phyloP scores from a whole-genome alignment of 1,139 yeast genomes.

The Lodderomyces oxycetoniae region DNA sequence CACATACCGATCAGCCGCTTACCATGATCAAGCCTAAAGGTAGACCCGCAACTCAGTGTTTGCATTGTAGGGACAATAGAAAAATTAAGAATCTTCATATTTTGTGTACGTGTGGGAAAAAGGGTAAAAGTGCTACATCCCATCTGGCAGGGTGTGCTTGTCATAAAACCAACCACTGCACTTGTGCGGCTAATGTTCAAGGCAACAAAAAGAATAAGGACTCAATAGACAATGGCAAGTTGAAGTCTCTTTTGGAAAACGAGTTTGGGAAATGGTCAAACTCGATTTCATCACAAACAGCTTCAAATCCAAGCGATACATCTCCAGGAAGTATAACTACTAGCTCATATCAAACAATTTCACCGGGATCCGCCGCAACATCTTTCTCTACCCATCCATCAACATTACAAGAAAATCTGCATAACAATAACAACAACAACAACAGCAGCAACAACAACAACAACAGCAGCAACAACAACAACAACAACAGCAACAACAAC shows the following conservation, averaged over 20 bases:
- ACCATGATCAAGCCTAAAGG: conserved; percentile 96
- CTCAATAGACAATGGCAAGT: conserved; percentile 12
- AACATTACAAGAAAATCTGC: conserved; percentile 3
- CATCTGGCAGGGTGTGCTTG: conserved; percentile 53
- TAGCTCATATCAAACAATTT: neutral
- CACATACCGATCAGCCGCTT: conserved; percentile 85
- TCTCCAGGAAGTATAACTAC: conserved; percentile 11
- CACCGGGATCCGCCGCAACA: neutral
- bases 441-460: conserved; percentile 4
- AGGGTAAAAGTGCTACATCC: conserved; percentile 42
- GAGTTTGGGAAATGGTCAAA: conserved; percentile 7
- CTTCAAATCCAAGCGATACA: conserved; percentile 14
- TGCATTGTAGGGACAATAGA: conserved; percentile 79
- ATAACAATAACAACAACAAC: conserved; percentile 4
- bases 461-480: conserved; percentile 5
- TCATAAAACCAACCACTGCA: conserved; percentile 52
- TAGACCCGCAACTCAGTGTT: conserved; percentile 88
- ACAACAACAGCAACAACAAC: conserved; percentile 1
- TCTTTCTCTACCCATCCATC: neutral
- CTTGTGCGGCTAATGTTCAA: conserved; percentile 42
- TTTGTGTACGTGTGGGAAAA: conserved; percentile 68
- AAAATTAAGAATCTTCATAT: conserved; percentile 67
- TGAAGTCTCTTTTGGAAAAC: conserved; percentile 16
- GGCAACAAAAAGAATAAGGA: conserved; percentile 12
- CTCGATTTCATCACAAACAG: conserved; percentile 29